Evolutionary conservation across 371 early-diverging fungal species (phyloP), one percentile per base, ranked within the genome.

Genomic region (Gilbertella persicaria): DNA sequence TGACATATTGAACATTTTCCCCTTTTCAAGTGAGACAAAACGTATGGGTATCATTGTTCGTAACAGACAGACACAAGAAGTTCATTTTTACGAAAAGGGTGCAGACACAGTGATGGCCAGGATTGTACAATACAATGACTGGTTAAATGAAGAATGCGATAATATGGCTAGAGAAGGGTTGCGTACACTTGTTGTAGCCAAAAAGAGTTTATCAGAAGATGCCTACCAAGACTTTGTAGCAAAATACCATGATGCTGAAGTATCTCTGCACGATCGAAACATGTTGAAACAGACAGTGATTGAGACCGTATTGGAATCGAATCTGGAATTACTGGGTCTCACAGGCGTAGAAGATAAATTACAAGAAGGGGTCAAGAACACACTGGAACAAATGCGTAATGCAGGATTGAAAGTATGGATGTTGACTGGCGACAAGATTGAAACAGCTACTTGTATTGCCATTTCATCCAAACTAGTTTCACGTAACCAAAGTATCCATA

Each of bases 271-370:
- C 37, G 86, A 91, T 57, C 82, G 92, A n/a, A 84, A 82, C 48
- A 78, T 72, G 16, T 72, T 83, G 14, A 87, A 94, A 62, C 85
- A 87, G 56, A 62, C 68, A 0, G 93, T 90, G 1, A 80, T 98
- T 5, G 67, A 75, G 5, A 62, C 73, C 2, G 57, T 80, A 4
- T 66, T 98, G 30, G 99, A 99, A 62, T 78, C 78, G 20, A 94
- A 96, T 50, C 60, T 99, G 50, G 95, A 95, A 58, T 72, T 98
- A 21, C 71, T 99, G n/a, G 99, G 99, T 4, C 45, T 98, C 40
- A 99, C 99, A 1, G 99, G 98, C n/a, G 98, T 99, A 13, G 99
- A 99, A 71, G 99, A 99, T 64, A 95, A 94, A 64, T 80, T 99
- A 39, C 99, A 98, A 58, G 97, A 98, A 63, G 91, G 90, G 29